Evolutionary conservation across 2,329 filamentous ascomycete genomes (phyloP).

Genomic region (Phialemonium atrogriseum): DNA sequence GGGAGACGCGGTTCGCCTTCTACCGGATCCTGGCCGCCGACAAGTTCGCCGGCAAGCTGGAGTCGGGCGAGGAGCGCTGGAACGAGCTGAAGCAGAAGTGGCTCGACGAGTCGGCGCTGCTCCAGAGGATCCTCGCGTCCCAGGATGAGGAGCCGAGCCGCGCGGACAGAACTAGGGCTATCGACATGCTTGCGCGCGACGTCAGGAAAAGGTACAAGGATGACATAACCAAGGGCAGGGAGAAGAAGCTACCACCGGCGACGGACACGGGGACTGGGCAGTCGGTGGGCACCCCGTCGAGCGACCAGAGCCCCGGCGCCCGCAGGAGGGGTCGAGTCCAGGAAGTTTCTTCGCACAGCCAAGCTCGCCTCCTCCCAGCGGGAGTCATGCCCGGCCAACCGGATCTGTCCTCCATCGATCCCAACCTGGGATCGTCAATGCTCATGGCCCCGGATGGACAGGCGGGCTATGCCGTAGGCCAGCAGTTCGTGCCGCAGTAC

Average conservation of each 20-base stretch:
- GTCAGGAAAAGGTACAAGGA: conserved; percentile 70
- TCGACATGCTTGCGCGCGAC: conserved; percentile 66
- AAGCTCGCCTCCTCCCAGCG: conserved; percentile 52
- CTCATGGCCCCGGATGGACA: conserved; percentile 29
- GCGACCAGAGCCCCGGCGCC: too few relatives aligned
- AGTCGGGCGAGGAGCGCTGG: conserved; percentile 65
- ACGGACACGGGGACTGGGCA: conserved; percentile 27
- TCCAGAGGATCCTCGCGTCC: conserved; percentile 45
- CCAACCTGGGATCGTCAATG: conserved; percentile 29
- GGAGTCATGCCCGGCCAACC: conserved; percentile 18
- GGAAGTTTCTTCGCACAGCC: conserved; percentile 60
- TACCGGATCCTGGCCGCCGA: conserved; percentile 56
- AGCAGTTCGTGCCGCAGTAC: conserved; percentile 17
- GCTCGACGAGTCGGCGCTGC: conserved; percentile 48
- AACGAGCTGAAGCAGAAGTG: conserved; percentile 59
- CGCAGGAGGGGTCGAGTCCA: conserved; percentile 8
- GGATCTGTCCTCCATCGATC: conserved; percentile 17
- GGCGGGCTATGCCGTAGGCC: conserved; percentile 24
- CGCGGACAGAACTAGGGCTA: conserved; percentile 49
- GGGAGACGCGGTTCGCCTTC: conserved; percentile 58
- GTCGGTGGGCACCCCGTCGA: too few relatives aligned
- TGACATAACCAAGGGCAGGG: conserved; percentile 43
- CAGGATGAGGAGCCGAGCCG: conserved; percentile 44
- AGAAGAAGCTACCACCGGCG: conserved; percentile 19
- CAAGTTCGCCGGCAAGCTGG: conserved; percentile 64